These are phyloP conservation scores for Citrus cavaleriei DNA, from an alignment of 345 rosid genomes.

Conservation along the genomic window DNA sequence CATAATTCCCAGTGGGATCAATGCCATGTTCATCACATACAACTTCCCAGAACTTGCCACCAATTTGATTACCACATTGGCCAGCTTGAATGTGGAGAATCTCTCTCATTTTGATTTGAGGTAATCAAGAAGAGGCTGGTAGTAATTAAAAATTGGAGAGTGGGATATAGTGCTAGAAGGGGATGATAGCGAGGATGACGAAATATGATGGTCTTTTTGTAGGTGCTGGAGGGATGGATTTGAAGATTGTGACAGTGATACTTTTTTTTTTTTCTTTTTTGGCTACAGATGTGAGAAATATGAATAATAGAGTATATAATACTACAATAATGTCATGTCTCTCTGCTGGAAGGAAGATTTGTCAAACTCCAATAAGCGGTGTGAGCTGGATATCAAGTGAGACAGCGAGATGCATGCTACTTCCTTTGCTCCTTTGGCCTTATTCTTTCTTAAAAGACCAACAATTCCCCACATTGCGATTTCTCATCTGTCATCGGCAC, in stretches of 20 bases:
- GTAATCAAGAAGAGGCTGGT: no score
- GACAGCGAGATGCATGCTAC: slow-evolving; percentile 30
- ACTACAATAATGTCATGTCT: slow-evolving; percentile 18
- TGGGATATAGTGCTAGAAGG: not conserved
- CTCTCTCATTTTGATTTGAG: slow-evolving; percentile 39
- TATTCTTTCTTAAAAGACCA: slow-evolving; percentile 19
- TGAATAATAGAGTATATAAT: not conserved
- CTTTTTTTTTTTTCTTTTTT: not conserved
- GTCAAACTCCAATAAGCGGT: slow-evolving; percentile 32
- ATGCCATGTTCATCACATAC: slow-evolving; percentile 61
- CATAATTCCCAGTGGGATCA: slow-evolving; percentile 42
- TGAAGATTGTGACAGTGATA: slow-evolving; percentile 17
- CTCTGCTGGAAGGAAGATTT: slow-evolving; percentile 26
- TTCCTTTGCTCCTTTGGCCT: slow-evolving; percentile 21
- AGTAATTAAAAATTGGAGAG: not conserved
- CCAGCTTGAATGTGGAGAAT: slow-evolving; percentile 64
- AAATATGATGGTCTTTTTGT: slow-evolving; percentile 7
- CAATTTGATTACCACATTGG: slow-evolving; percentile 63
- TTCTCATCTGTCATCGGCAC: slow-evolving; percentile 23
- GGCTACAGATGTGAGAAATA: not conserved
- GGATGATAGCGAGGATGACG: slow-evolving; percentile 11
- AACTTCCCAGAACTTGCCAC: slow-evolving; percentile 61
- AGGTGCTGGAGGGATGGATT: slow-evolving; percentile 15
- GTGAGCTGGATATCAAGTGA: slow-evolving; percentile 46
- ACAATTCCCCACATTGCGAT: slow-evolving; percentile 20